Conservation (phyloP, 1,284 basidiomycete genomes). For the Phellinidium pouzarii region DNA sequence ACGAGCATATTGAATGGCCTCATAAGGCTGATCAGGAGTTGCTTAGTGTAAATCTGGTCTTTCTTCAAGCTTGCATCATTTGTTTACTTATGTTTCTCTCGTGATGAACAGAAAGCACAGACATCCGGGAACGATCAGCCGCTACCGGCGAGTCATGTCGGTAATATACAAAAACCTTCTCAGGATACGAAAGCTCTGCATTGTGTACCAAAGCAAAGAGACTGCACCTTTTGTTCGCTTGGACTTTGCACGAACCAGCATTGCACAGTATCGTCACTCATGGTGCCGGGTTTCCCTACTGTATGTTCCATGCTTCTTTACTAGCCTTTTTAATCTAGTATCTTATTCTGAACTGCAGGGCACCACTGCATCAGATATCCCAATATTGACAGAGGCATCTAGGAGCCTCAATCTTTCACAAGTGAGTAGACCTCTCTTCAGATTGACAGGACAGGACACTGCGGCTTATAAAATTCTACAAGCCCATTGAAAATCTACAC, state of each 20-base stretch:
- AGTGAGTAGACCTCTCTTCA: neutral
- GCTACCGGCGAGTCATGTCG: neutral
- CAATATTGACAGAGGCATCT: neutral
- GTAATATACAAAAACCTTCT: neutral
- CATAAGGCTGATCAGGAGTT: no score
- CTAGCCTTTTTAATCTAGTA: neutral
- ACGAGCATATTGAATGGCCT: neutral
- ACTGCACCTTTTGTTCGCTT: conserved; percentile 7
- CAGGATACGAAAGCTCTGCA: neutral
- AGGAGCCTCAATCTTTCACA: neutral
- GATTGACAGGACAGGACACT: neutral
- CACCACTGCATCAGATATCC: neutral
- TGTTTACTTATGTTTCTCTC: neutral
- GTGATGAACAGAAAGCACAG: no score
- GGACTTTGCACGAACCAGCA: conserved; percentile 7
- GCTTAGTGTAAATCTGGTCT: no score
- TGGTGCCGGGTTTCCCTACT: neutral
- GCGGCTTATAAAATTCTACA: neutral
- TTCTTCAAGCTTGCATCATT: neutral
- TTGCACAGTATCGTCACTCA: neutral
- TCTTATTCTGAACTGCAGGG: neutral
- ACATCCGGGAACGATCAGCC: neutral
- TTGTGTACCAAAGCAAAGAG: neutral
- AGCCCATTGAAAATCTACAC: neutral
- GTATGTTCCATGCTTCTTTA: neutral